phyloP scores from a whole-genome alignment of 345 rosid genomes.

The Arabidopsis suecica region DNA sequence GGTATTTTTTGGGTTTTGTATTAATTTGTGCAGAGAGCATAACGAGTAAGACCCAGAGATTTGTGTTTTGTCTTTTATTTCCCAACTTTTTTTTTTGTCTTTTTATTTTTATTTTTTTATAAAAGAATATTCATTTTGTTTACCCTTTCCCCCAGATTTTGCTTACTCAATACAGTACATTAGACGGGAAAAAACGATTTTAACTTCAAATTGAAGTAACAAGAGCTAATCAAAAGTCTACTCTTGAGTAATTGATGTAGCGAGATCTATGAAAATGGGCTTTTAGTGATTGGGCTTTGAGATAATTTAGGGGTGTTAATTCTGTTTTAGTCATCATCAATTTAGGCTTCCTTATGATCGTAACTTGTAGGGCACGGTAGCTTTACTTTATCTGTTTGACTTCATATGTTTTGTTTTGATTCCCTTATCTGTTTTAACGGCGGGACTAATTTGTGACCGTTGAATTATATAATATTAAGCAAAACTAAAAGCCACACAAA shows the following conservation, averaged over 20 bases:
- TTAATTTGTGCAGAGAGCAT: slow-evolving; percentile 10
- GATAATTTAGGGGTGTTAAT: too few relatives aligned
- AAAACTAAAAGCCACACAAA: slow-evolving; percentile 11
- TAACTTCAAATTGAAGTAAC: too few relatives aligned
- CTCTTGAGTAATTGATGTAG: too few relatives aligned
- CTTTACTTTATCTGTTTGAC: background rate
- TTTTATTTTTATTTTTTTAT: background rate
- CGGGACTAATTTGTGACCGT: slow-evolving; percentile 37
- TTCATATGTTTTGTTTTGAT: background rate
- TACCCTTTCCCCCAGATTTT: background rate
- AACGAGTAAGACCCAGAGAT: slow-evolving; percentile 8
- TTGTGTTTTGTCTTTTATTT: slow-evolving; percentile 13
- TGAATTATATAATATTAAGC: slow-evolving; percentile 6
- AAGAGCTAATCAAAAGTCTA: too few relatives aligned
- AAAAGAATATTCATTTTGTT: slow-evolving; percentile 17
- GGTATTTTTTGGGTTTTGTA: slow-evolving; percentile 30
- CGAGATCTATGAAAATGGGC: too few relatives aligned
- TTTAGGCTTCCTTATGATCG: too few relatives aligned
- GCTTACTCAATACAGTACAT: background rate
- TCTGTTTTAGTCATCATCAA: too few relatives aligned
- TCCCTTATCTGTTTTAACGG: slow-evolving; percentile 32
- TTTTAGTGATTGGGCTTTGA: too few relatives aligned
- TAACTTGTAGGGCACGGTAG: too few relatives aligned
- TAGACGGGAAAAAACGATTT: too few relatives aligned
- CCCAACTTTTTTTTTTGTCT: background rate